Percentiles rank a stretch among this genome's conserved stretches.
These are phyloP conservation scores for Citrus glauca DNA, from an alignment of 345 rosid genomes.

Conservation along the genomic window DNA sequence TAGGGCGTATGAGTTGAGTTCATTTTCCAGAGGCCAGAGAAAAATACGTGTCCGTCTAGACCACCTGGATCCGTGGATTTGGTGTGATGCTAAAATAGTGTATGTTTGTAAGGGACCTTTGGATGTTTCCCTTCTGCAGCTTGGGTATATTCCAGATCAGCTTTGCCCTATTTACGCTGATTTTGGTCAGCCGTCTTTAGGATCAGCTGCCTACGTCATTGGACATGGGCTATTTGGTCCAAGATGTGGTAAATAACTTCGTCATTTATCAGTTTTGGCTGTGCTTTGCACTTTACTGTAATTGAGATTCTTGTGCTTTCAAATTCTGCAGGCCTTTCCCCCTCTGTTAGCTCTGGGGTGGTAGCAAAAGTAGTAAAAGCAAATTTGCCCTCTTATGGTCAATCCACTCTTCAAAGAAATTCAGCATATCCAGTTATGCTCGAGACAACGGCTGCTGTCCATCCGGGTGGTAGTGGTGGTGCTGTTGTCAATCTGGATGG, in stretches of 20 bases:
- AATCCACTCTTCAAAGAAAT: constrained; percentile 25
- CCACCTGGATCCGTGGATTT: constrained; percentile 65
- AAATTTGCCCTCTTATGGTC: constrained; percentile 28
- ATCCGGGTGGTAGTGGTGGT: constrained; percentile 96
- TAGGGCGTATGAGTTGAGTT: constrained; percentile 30
- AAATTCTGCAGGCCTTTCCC: constrained; percentile 49
- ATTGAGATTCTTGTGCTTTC: constrained; percentile 1
- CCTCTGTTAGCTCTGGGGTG: constrained; percentile 84
- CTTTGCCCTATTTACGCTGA: constrained; percentile 51
- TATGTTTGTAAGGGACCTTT: constrained; percentile 72
- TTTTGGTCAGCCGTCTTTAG: constrained; percentile 52
- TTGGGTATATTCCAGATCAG: constrained; percentile 51
- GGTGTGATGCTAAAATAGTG: constrained; percentile 74
- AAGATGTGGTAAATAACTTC: constrained; percentile 59
- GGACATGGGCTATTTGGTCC: constrained; percentile 94
- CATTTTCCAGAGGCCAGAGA: constrained; percentile 32
- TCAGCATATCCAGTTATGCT: constrained; percentile 73
- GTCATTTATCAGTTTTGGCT: constrained; percentile 8
- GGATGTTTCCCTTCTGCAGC: constrained; percentile 83
- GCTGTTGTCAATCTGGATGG: constrained; percentile 78
- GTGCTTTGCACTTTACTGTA: neutral
- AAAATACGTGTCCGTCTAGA: constrained; percentile 68
- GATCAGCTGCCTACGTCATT: constrained; percentile 68
- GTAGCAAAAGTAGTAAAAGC: constrained; percentile 76
- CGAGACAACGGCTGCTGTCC: constrained; percentile 94